Evolutionary conservation across 371 early-diverging fungal genomes (phyloP).

Genomic region (Batrachochytrium dendrobatidis): DNA sequence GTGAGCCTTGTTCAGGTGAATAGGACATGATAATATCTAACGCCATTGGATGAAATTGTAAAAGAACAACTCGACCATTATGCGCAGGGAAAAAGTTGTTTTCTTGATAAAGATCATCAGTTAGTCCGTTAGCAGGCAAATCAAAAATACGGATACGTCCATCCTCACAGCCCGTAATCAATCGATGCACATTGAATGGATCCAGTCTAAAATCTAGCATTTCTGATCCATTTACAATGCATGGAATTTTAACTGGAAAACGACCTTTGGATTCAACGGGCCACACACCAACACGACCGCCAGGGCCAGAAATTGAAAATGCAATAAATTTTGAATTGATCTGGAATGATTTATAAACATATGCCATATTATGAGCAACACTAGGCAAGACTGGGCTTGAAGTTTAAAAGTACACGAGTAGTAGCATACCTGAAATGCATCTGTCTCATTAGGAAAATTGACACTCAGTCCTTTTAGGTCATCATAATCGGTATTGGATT

Average conservation of each 20-base stretch:
- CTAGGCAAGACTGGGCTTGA: too few relatives aligned
- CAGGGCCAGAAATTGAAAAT: conserved; percentile 66
- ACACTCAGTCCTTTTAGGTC: conserved; percentile 55
- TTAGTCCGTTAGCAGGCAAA: conserved; percentile 54
- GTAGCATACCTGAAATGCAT: too few relatives aligned
- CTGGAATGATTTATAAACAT: too few relatives aligned
- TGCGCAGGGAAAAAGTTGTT: conserved; percentile 22
- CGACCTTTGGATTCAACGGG: conserved; percentile 59
- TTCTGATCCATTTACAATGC: conserved; percentile 21
- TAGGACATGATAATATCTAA: conserved; percentile 39
- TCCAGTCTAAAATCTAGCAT: conserved; percentile 55
- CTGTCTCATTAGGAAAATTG: conserved; percentile 54
- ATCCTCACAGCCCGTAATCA: conserved; percentile 64
- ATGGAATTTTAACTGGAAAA: conserved; percentile 54
- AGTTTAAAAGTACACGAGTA: too few relatives aligned
- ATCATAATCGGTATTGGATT: conserved; percentile 53
- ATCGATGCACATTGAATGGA: conserved; percentile 54
- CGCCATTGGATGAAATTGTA: conserved; percentile 60
- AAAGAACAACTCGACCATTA: conserved; percentile 46
- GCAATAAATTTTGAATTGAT: conserved; percentile 57
- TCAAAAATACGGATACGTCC: conserved; percentile 65
- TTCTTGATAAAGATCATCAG: conserved; percentile 13
- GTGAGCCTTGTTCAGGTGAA: conserved; percentile 20
- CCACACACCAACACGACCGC: conserved; percentile 72
- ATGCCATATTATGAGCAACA: too few relatives aligned